Conservation (phyloP, 352 stramenopile genomes). For the Phytopythium ostracodes region DNA sequence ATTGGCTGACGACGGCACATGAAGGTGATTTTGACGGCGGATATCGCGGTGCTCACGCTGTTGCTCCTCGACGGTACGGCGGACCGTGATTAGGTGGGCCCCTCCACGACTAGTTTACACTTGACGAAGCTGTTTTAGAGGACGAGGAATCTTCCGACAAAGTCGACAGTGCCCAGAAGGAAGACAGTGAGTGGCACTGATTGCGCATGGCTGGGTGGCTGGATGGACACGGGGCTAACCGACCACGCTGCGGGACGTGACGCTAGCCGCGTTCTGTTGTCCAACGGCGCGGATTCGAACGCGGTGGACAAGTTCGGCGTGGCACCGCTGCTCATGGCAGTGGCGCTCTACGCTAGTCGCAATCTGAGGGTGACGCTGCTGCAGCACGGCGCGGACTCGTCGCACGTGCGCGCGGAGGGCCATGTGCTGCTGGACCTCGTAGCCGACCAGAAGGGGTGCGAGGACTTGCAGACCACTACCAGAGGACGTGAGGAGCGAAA, state of each 20-base stretch:
- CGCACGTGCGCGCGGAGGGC: not conserved
- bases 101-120: not conserved
- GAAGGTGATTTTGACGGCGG: no score
- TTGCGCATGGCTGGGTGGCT: not conserved
- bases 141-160: not conserved
- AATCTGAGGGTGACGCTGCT: slow-evolving; percentile 3
- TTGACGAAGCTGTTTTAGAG: not conserved
- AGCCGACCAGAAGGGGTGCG: not conserved
- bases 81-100: no score
- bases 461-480: slow-evolving; percentile 3
- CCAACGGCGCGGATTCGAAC: slow-evolving; percentile 4
- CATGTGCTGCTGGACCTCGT: slow-evolving; percentile 3
- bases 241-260: not conserved
- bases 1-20: no score
- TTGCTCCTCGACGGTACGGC: no score
- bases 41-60: no score
- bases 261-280: not conserved
- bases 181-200: not conserved
- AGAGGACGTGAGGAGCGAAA: slow-evolving; percentile 1
- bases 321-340: slow-evolving; percentile 1
- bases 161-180: not conserved
- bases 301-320: slow-evolving; percentile 4
- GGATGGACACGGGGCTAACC: not conserved
- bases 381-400: slow-evolving; percentile 4
- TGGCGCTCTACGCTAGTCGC: not conserved